Evolutionary conservation across 306 rosid genomes (phyloP).

Genomic region (Cicer yamashitae): DNA sequence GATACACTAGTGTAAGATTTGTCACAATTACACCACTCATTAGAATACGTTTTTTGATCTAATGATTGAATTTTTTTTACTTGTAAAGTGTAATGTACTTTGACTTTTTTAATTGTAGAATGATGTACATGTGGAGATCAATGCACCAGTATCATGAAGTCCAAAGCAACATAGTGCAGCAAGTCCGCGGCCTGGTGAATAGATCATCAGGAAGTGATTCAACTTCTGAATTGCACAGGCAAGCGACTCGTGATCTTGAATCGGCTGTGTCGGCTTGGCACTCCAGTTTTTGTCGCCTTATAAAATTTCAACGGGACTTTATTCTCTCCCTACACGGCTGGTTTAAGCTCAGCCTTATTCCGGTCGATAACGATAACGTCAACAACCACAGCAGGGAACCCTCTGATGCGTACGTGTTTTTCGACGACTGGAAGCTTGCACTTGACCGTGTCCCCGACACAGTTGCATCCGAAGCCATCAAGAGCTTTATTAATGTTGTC

Average conservation of each 20-base stretch:
- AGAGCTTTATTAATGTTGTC: constrained; percentile 88
- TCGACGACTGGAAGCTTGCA: constrained; percentile 96
- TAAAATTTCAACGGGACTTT: constrained; percentile 84
- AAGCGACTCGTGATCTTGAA: constrained; percentile 96
- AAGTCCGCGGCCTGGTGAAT: constrained; percentile 92
- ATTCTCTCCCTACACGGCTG: constrained; percentile 80
- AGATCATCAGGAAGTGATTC: constrained; percentile 66
- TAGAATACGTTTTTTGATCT: not conserved
- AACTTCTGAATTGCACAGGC: constrained; percentile 91
- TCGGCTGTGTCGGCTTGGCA: constrained; percentile 91
- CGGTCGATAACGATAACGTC: constrained; percentile 65
- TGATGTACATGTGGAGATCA: constrained; percentile 97
- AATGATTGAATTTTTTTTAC: not conserved
- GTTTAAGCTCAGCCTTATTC: constrained; percentile 84
- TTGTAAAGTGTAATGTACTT: not conserved
- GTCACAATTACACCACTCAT: not conserved
- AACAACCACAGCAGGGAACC: constrained; percentile 54
- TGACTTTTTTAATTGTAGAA: constrained; percentile 58
- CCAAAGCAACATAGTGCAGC: constrained; percentile 92
- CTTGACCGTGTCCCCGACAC: constrained; percentile 98
- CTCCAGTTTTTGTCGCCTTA: constrained; percentile 83
- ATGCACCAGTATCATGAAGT: constrained; percentile 92
- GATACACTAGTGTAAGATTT: not conserved
- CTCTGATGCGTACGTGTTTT: constrained; percentile 70
- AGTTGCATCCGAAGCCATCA: constrained; percentile 94